phyloP scores from a whole-genome alignment of 495 filamentous ascomycete genomes.

The Aspergillus ostianus region DNA sequence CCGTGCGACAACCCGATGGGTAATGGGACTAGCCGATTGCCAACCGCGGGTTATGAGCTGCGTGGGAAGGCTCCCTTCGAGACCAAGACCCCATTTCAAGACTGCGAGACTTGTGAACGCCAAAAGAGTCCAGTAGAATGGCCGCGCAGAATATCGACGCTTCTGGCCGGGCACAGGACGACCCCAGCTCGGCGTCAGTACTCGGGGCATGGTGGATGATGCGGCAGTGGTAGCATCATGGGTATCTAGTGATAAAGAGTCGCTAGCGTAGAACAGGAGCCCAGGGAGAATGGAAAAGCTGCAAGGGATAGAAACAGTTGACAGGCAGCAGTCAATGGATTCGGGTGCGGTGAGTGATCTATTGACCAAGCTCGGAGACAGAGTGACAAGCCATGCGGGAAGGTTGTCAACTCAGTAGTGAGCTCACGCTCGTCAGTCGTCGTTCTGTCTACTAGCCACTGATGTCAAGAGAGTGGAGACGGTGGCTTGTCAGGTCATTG shows the following conservation, averaged over 20 bases:
- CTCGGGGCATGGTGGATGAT: slow-evolving; percentile 25
- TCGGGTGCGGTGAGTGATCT: neutral
- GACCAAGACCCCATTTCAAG: slow-evolving; percentile 25
- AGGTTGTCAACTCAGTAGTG: neutral
- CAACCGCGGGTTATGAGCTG: neutral
- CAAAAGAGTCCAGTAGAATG: slow-evolving; percentile 37
- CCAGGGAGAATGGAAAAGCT: slow-evolving; percentile 2
- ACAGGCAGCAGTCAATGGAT: neutral
- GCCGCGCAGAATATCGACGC: slow-evolving; percentile 37
- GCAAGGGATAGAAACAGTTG: neutral
- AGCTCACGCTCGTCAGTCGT: neutral
- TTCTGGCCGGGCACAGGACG: slow-evolving; percentile 25
- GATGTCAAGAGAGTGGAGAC: slow-evolving; percentile 4
- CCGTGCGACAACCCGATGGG: slow-evolving; percentile 21
- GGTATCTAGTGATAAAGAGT: slow-evolving; percentile 8
- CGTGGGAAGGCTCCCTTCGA: neutral
- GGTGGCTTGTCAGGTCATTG: neutral
- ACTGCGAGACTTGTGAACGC: slow-evolving; percentile 29
- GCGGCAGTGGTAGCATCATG: slow-evolving; percentile 31
- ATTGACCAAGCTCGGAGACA: neutral
- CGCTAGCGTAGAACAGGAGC: slow-evolving; percentile 4
- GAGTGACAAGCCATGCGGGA: neutral
- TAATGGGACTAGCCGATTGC: slow-evolving; percentile 1
- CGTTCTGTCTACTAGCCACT: neutral
- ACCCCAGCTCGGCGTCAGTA: slow-evolving; percentile 21